A percentile compares a stretch with the other conserved stretches of the same genome.
phyloP scores from a whole-genome alignment of 305 asterid species.

The Solanum chacoense region DNA sequence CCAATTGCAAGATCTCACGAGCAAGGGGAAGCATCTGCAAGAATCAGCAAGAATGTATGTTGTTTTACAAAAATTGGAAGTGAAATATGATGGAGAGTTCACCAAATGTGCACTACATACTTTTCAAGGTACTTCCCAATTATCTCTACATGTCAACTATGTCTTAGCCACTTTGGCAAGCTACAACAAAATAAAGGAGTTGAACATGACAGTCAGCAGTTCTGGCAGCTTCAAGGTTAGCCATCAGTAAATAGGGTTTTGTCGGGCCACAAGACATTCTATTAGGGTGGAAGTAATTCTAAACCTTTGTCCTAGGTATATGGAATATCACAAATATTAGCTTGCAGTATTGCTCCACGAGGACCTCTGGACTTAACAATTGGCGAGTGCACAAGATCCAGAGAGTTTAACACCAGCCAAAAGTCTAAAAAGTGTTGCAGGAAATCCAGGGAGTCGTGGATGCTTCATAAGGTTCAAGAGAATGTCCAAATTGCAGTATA shows the following conservation, averaged over 20 bases:
- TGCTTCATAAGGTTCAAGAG: neutral
- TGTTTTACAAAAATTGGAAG: neutral
- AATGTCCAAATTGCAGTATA: neutral
- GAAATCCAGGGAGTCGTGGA: neutral
- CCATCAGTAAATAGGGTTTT: neutral
- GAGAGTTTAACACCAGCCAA: neutral
- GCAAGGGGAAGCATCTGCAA: conserved; percentile 71
- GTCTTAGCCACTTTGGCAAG: neutral
- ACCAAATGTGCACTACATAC: neutral
- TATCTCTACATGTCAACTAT: neutral
- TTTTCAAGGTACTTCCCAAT: neutral
- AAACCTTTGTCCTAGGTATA: neutral
- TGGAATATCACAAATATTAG: neutral
- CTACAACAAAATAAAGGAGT: neutral
- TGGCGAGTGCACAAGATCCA: neutral
- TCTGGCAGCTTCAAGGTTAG: neutral
- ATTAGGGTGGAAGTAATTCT: neutral
- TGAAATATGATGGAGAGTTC: neutral
- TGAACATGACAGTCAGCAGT: neutral
- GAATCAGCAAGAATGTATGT: conserved; percentile 7
- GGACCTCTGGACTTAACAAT: neutral
- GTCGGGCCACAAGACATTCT: neutral
- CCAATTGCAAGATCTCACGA: conserved; percentile 66
- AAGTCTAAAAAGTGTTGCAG: neutral
- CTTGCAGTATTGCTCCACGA: neutral